phyloP scores from a whole-genome alignment of 2,329 filamentous ascomycete genomes.

The Ploettnerulaceae sp. region DNA sequence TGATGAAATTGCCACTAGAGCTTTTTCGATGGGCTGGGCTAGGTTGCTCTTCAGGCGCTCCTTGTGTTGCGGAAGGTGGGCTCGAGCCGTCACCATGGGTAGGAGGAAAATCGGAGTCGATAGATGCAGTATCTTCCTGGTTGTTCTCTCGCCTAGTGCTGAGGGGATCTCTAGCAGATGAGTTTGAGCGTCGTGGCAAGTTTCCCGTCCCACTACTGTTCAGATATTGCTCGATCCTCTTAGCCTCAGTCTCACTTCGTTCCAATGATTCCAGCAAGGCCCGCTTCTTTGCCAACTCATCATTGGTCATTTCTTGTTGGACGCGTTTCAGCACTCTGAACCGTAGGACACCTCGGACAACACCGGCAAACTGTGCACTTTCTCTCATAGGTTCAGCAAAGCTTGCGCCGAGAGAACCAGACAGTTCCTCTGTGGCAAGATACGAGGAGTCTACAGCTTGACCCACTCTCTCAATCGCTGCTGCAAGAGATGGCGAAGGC shows the following conservation, averaged over 20 bases:
- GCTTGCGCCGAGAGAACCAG: conserved; percentile 78
- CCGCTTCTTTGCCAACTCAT: conserved; percentile 86
- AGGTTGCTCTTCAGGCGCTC: conserved; percentile 50
- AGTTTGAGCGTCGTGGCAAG: conserved; percentile 64
- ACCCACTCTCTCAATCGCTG: conserved; percentile 89
- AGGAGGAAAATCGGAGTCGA: conserved; percentile 93
- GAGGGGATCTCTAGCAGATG: conserved; percentile 47
- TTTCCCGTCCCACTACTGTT: conserved; percentile 60
- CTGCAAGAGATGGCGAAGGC: conserved; percentile 78
- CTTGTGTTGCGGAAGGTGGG: conserved; percentile 71
- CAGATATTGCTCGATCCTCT: conserved; percentile 89
- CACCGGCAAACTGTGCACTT: conserved; percentile 92
- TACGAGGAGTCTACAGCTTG: conserved; percentile 96
- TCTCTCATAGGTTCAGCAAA: conserved; percentile 98
- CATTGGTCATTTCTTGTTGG: conserved; percentile 94
- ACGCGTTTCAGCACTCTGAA: conserved; percentile 92
- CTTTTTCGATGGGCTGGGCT: conserved; percentile 67
- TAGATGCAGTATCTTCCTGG: conserved; percentile 76
- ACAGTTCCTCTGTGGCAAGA: conserved; percentile 89
- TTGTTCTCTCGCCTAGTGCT: conserved; percentile 47
- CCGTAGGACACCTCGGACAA: conserved; percentile 81
- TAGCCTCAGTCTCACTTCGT: conserved; percentile 85
- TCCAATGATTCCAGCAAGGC: conserved; percentile 82
- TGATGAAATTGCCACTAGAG: conserved; percentile 83
- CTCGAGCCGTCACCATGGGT: conserved; percentile 70